Evolutionary conservation across 305 asterid species (phyloP).

Genomic region (Rubia tinctorum): DNA sequence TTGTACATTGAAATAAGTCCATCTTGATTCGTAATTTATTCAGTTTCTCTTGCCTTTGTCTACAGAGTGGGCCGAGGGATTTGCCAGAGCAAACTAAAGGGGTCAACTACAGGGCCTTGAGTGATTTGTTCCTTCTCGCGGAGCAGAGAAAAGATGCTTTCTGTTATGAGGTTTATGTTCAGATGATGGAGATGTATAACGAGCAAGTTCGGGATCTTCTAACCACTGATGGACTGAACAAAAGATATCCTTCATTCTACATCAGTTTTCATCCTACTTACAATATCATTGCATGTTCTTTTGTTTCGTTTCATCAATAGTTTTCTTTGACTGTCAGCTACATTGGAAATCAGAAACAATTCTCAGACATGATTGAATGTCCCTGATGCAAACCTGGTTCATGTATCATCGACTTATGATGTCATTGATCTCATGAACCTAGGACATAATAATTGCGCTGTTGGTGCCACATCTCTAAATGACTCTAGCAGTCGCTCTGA

Average conservation of each 20-base stretch:
- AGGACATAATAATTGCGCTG: constrained; percentile 41
- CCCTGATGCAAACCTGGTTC: constrained; percentile 59
- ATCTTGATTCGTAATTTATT: constrained; percentile 12
- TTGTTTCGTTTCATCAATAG: constrained; percentile 1
- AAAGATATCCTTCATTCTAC: constrained; percentile 75
- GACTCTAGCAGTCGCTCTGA: constrained; percentile 70
- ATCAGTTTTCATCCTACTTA: constrained; percentile 8
- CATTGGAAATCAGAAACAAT: constrained; percentile 91
- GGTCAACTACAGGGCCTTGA: constrained; percentile 91
- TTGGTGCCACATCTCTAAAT: constrained; percentile 49
- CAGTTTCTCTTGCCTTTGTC: constrained; percentile 22
- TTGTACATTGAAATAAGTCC: background rate
- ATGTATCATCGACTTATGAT: constrained; percentile 34
- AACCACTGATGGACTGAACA: constrained; percentile 65
- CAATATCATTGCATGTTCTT: constrained; percentile 6
- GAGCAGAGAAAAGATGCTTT: constrained; percentile 80
- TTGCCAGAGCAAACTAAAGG: constrained; percentile 76
- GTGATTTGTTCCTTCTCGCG: constrained; percentile 78
- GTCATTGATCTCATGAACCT: constrained; percentile 43
- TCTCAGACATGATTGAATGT: constrained; percentile 91
- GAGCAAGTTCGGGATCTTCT: constrained; percentile 99
- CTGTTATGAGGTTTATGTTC: constrained; percentile 81
- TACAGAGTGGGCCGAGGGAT: constrained; percentile 87
- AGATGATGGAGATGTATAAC: constrained; percentile 97
- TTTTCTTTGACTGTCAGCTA: constrained; percentile 51